Percentiles rank a stretch among this genome's conserved stretches.
Evolutionary conservation across 2,329 filamentous ascomycete species (phyloP).

Genomic region (Dactylellina sp.): DNA sequence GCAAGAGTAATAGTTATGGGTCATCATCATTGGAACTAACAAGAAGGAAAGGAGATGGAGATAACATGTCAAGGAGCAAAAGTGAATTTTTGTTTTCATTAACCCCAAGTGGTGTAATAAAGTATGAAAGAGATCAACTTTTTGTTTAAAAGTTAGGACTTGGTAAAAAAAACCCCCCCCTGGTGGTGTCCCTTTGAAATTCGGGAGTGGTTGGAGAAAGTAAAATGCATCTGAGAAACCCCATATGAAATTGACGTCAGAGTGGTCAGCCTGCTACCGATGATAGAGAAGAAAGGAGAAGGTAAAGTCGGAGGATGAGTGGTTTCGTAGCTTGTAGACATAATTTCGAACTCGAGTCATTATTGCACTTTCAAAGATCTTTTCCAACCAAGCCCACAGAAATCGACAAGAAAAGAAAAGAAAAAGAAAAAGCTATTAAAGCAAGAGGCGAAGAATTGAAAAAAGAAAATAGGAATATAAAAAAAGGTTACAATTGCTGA

Average conservation of each 20-base stretch:
- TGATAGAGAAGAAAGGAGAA: neutral
- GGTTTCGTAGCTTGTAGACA: conserved; percentile 29
- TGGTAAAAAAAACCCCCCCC: conserved; percentile 28
- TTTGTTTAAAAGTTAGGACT: conserved; percentile 41
- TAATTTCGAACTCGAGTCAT: conserved; percentile 49
- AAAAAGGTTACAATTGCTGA: conserved; percentile 53
- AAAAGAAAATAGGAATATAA: conserved; percentile 15
- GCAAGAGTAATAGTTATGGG: conserved; percentile 23
- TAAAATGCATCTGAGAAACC: conserved; percentile 1
- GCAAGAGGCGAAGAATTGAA: conserved; percentile 43
- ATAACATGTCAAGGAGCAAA: neutral
- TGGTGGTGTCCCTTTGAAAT: neutral
- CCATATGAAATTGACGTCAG: conserved; percentile 9
- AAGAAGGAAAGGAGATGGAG: conserved; percentile 2
- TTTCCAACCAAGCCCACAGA: conserved; percentile 42
- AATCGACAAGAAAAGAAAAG: conserved; percentile 16
- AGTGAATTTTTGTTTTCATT: conserved; percentile 51
- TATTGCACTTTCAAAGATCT: conserved; percentile 51
- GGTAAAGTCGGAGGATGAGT: conserved; percentile 14
- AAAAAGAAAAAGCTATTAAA: conserved; percentile 52
- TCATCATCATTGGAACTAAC: conserved; percentile 1
- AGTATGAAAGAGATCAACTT: conserved; percentile 33
- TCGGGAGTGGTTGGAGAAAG: conserved; percentile 5
- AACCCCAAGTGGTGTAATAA: conserved; percentile 41
- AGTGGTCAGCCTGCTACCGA: neutral